Conservation (phyloP, 2,329 filamentous ascomycete species). For the Biscogniauxia sp. region DNA sequence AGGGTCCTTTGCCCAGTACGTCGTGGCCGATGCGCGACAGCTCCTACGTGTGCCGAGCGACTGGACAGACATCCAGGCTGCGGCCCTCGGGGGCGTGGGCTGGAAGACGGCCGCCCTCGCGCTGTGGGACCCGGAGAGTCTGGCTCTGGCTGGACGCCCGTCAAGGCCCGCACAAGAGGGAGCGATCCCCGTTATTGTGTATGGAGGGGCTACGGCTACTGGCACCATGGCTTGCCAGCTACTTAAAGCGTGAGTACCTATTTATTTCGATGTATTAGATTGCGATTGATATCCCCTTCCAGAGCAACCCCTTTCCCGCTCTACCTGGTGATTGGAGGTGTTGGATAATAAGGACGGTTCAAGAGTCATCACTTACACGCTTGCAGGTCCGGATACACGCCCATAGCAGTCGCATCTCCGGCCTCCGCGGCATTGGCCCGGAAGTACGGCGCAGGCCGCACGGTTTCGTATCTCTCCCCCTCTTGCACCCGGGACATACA, state of each 20-base stretch:
- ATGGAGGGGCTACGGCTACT: constrained; percentile 29
- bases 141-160: constrained; percentile 8
- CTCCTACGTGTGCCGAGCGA: constrained; percentile 19
- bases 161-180: constrained; percentile 4
- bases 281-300: too few species aligned
- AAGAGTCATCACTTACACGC: too few species aligned
- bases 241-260: constrained; percentile 22
- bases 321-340: too few species aligned
- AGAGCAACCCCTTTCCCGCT: too few species aligned
- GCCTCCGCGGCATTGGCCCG: background rate
- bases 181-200: constrained; percentile 26
- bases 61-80: constrained; percentile 21
- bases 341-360: too few species aligned
- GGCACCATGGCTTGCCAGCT: constrained; percentile 32
- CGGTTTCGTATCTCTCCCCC: background rate
- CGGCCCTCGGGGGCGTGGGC: constrained; percentile 25
- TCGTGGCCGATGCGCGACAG: constrained; percentile 5
- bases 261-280: too few species aligned
- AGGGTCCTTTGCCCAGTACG: constrained; percentile 16
- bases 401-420: constrained; percentile 4
- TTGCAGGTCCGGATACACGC: constrained; percentile 15
- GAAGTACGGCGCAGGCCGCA: background rate
- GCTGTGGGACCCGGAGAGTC: constrained; percentile 7
- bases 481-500: background rate
- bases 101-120: constrained; percentile 23